Evolutionary conservation across 352 stramenopile species (phyloP), one percentile per base, ranked within the genome.

Genomic region (Phytophthora melonis): DNA sequence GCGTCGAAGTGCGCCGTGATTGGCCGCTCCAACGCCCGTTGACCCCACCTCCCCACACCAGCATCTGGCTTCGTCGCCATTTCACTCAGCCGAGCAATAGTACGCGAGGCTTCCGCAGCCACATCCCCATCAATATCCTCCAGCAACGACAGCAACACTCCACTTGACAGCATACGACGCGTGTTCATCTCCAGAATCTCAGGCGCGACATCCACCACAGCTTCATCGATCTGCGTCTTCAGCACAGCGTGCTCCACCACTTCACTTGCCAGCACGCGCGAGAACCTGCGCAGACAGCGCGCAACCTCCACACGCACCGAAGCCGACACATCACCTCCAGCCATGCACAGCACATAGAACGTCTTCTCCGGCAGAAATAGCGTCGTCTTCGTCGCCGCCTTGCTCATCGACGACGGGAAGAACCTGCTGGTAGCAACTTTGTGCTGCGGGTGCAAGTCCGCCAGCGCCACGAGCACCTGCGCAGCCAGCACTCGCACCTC

Each of bases 141-240:
- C 32, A 93, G 66, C 11, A 93, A 74, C 9, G 86, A 86, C 9
- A 93, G 63, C 50, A 92, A 30, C 1, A 80, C 72, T 3, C 87
- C 87, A 30, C 83, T 93, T 4, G 87, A 83, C 68, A 92, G 82
- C 87, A 93, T 91, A 4, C 74, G 71, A 3, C 79, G 59, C 7
- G 73, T 90, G 14, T 84, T 81, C 50, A 81, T 75, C 11, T 78
- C 77, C 30, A 81, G 65, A 21, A 81, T 60, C 7, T 70, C 66
- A 11, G 80, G 36, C 3, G 79, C 69, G 5, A 83, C 75, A 43
- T 79, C 81, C 30, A 81, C 81, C 25, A 83, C 43, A 18, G 80
- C 72, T 77, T 91, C 86, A 25, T 82, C 81, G 27, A 91, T 81
- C 52, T 84, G 81, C 1, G 66, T 76, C 66, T 93, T 93, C 9